These are phyloP conservation scores for Globisporangium iwayamae DNA, from an alignment of 352 stramenopile species.

Conservation along the genomic window DNA sequence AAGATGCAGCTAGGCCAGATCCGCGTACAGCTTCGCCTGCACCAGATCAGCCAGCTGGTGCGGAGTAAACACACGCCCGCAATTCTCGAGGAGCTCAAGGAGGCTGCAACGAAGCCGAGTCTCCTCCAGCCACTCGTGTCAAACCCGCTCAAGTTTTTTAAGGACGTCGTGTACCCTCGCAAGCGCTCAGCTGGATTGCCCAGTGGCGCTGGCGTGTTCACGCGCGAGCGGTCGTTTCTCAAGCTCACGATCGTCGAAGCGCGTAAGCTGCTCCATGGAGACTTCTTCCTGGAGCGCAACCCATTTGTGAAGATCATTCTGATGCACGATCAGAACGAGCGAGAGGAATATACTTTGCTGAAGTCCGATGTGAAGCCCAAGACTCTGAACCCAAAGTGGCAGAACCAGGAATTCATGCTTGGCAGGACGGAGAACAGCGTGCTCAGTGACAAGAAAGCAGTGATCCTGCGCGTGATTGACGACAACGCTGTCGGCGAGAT, in stretches of 20 bases:
- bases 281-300: conserved; percentile 21
- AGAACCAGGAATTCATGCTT: conserved; percentile 65
- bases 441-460: conserved; percentile 56
- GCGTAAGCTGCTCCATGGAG: conserved; percentile 42
- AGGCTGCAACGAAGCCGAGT: conserved; percentile 13
- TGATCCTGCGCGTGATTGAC: conserved; percentile 62
- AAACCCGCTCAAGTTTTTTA: conserved; percentile 16
- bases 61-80: conserved; percentile 34
- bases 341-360: conserved; percentile 49
- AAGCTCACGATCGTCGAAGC: conserved; percentile 60
- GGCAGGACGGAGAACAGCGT: conserved; percentile 44
- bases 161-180: conserved; percentile 8
- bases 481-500: conserved; percentile 47
- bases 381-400: conserved; percentile 65
- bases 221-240: conserved; percentile 46
- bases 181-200: conserved; percentile 6
- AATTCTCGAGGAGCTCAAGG: conserved; percentile 32
- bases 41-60: conserved; percentile 27
- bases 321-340: conserved; percentile 35
- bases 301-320: conserved; percentile 63
- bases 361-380: conserved; percentile 69
- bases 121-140: neutral
- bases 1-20: conserved; percentile 57
- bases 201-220: conserved; percentile 16
- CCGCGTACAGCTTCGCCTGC: conserved; percentile 44